phyloP scores from a whole-genome alignment of 2,329 filamentous ascomycete genomes.

The Fusarium austroafricanum region DNA sequence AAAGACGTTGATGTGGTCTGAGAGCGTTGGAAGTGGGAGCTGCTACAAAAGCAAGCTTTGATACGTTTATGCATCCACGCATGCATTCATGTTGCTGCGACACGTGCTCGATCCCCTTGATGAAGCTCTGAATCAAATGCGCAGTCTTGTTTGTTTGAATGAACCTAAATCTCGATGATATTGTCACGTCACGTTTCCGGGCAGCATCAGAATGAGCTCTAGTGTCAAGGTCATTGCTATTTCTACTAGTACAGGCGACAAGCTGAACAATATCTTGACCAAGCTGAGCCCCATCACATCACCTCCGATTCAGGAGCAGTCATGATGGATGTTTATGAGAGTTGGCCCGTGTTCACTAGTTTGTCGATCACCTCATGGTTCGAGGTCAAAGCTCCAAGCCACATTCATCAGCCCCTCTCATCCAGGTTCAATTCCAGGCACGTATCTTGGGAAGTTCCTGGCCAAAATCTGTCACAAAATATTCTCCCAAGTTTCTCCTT shows the following conservation, averaged over 20 bases:
- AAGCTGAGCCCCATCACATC: background rate
- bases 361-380: conserved; percentile 19
- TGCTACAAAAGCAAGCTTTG: conserved; percentile 13
- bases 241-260: background rate
- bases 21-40: conserved; percentile 4
- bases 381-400: conserved; percentile 36
- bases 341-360: conserved; percentile 23
- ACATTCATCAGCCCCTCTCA: conserved; percentile 13
- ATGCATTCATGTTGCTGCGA: conserved; percentile 6
- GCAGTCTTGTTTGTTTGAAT: background rate
- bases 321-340: conserved; percentile 23
- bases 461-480: conserved; percentile 1
- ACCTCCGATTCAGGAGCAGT: conserved; percentile 1
- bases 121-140: background rate
- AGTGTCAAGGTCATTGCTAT: background rate
- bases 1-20: conserved; percentile 16
- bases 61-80: background rate
- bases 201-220: background rate
- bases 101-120: background rate
- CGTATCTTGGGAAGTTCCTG: conserved; percentile 5
- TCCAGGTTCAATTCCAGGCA: background rate
- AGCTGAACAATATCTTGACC: background rate
- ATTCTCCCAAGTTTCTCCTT: no score
- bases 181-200: no score
- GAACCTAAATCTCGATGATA: background rate